phyloP scores from a whole-genome alignment of 768 basidiomycete genomes.

The Mrakia hoshinonis region DNA sequence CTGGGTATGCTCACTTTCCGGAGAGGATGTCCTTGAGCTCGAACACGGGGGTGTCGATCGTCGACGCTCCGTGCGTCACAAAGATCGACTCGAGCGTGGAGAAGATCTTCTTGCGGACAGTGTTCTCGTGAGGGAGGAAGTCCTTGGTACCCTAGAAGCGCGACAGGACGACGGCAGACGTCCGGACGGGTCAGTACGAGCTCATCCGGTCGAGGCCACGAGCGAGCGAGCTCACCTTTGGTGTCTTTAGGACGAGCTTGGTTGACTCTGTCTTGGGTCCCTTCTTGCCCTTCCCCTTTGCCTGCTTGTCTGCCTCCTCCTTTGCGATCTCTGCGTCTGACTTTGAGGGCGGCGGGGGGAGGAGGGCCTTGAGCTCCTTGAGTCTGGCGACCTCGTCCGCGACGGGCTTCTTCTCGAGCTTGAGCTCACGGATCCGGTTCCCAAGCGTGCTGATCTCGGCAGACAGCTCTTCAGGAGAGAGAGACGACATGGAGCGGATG shows the following conservation, averaged over 20 bases:
- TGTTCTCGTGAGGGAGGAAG: constrained; percentile 85
- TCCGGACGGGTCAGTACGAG: background rate
- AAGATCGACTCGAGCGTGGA: constrained; percentile 78
- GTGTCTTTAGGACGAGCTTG: constrained; percentile 74
- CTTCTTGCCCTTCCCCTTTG: constrained; percentile 43
- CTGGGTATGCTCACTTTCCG: constrained; percentile 55
- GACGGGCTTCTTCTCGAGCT: constrained; percentile 28
- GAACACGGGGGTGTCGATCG: constrained; percentile 96
- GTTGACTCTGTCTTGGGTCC: constrained; percentile 47
- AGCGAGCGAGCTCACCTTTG: constrained; percentile 59
- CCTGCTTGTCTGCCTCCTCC: constrained; percentile 38
- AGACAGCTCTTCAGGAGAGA: constrained; percentile 10
- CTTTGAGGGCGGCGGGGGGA: background rate
- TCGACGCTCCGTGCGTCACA: constrained; percentile 75
- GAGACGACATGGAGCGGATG: background rate
- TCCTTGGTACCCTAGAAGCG: constrained; percentile 74
- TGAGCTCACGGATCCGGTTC: constrained; percentile 25
- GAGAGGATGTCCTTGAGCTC: constrained; percentile 92
- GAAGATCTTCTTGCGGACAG: constrained; percentile 83
- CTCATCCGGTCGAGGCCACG: background rate
- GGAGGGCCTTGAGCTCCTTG: constrained; percentile 30
- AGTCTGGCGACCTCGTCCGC: constrained; percentile 31
- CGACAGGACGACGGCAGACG: background rate
- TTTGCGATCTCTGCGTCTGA: background rate
- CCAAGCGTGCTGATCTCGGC: constrained; percentile 23